Evolutionary conservation across 768 basidiomycete species (phyloP), one percentile per base, ranked within the genome.

Genomic region (Guyanaporus albipodus): DNA sequence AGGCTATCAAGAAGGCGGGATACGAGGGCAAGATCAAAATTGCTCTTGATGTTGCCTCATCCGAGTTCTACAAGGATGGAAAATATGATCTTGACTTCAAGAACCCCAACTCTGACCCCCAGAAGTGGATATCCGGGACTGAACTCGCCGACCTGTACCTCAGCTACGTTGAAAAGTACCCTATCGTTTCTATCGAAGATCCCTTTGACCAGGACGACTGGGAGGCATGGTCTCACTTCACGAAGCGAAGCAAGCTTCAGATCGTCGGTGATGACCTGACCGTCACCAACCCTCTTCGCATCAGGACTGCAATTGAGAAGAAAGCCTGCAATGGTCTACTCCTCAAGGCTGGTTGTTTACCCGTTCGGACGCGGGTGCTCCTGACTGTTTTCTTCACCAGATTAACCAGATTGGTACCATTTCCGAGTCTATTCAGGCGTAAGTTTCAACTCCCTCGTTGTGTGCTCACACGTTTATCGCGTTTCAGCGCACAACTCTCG

Each of bases 161-260:
- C 56, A 62, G 74, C 59, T 90, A 91, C 67, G 72, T 87, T 66
- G 77, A 91, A 72, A 87, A 94, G 73, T 97, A 98, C 77, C 93
- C 94, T 50, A 98, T 97, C 56, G 81, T 91, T 47, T 93, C 91
- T 26, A 80, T 94, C 58, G 93, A 95, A 73, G 96, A 99, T 70
- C 95, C 96, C 68, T 99, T 99, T 73, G 95, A 98, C 71, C 94
- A 99, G 76, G 96, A 99, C 67, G 96, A 99, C 74, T 97, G 92
- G 91, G 92, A 91, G 67, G 91, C 93, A 33, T 99, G 96, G 96
- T 73, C 82, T 29, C 84, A 92, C 76, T 91, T 97, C 73, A 96
- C 88, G 59, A 70, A 74, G 59, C 70, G 80, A 53, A 78, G 83
- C 61, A 77, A 78, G 19, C 86, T 94, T 67, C 92, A 95, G 73